Percentiles rank a stretch among this genome's conserved stretches.
Evolutionary conservation across 129 eudicot genomes (phyloP).

Genomic region (Oenanthe sinensis): DNA sequence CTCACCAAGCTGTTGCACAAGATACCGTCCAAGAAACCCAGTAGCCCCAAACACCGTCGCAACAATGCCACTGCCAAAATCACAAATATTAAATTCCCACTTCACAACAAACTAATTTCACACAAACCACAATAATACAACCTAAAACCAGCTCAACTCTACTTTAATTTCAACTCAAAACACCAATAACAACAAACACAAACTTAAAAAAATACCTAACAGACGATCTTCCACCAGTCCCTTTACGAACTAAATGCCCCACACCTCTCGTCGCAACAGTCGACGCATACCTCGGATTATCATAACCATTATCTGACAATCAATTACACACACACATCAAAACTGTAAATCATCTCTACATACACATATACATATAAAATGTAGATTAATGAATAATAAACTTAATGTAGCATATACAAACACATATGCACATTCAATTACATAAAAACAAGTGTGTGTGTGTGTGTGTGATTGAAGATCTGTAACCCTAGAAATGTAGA

Average conservation of each 20-base stretch:
- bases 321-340: too few species aligned
- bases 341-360: too few species aligned
- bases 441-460: too few species aligned
- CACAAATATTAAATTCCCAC: constrained; percentile 11
- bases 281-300: constrained; percentile 31
- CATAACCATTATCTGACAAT: too few species aligned
- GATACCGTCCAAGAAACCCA: constrained; percentile 62
- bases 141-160: constrained; percentile 9
- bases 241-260: constrained; percentile 87
- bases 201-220: constrained; percentile 44
- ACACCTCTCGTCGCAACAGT: constrained; percentile 56
- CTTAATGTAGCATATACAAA: constrained; percentile 9
- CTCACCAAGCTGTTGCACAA: constrained; percentile 95
- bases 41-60: too few species aligned
- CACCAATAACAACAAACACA: not conserved
- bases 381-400: too few species aligned
- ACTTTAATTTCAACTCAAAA: not conserved
- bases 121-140: not conserved
- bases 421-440: not conserved
- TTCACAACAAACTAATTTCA: constrained; percentile 20
- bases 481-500: not conserved
- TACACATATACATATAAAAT: too few species aligned
- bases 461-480: not conserved
- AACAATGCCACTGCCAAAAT: too few species aligned
- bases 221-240: constrained; percentile 98